Conservation (phyloP, 306 rosid species). For the Prunus persica region Prunus_persica_NCBIv2 NC_034015.1:206001-206500, state of each 20-base stretch:
- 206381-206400: constrained; percentile 30
- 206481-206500: background rate
- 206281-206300: constrained; percentile 4
- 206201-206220: constrained; percentile 38
- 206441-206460: constrained; percentile 6
- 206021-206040: background rate
- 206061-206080: background rate
- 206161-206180: constrained; percentile 35
- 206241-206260: background rate
- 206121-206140: constrained; percentile 19
- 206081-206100: background rate
- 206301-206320: constrained; percentile 57
- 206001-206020: background rate
- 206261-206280: background rate
- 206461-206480: background rate
- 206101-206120: background rate
- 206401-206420: constrained; percentile 49
- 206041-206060: background rate
- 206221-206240: constrained; percentile 27
- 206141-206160: background rate
- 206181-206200: constrained; percentile 43
- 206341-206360: constrained; percentile 34
- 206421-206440: constrained; percentile 18
- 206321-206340: constrained; percentile 74
- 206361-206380: constrained; percentile 44